Evolutionary conservation across 2,329 filamentous ascomycete species (phyloP).

Genomic region (Microcera coccophila): DNA sequence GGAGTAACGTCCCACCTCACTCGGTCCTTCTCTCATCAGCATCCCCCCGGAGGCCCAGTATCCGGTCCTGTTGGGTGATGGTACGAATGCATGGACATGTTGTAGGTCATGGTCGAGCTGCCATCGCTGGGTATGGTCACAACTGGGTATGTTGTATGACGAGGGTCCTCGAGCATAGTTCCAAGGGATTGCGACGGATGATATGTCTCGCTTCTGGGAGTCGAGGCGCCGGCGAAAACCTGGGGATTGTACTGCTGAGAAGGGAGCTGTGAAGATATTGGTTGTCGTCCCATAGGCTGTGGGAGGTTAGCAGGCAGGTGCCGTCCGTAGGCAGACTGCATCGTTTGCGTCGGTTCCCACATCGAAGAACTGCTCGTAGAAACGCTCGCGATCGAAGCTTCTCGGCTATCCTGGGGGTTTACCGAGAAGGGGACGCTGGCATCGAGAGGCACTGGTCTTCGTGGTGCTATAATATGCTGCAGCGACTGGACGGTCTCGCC

Average conservation of each 20-base stretch:
- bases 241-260: conserved; percentile 22
- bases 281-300: conserved; percentile 17
- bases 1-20: conserved; percentile 5
- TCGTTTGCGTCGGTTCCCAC: conserved; percentile 31
- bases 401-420: conserved; percentile 31
- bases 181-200: conserved; percentile 17
- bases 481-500: conserved; percentile 31
- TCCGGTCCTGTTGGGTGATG: conserved; percentile 16
- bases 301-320: conserved; percentile 23
- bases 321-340: conserved; percentile 26
- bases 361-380: conserved; percentile 31
- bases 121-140: conserved; percentile 17
- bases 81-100: conserved; percentile 23
- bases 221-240: conserved; percentile 16
- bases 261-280: conserved; percentile 21
- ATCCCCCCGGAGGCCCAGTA: conserved; percentile 19
- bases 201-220: conserved; percentile 21
- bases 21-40: conserved; percentile 18
- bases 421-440: conserved; percentile 25
- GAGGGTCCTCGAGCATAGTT: conserved; percentile 22
- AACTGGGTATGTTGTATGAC: conserved; percentile 19
- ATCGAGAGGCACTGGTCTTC: conserved; percentile 31
- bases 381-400: conserved; percentile 32
- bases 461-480: conserved; percentile 37
- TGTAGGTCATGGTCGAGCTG: conserved; percentile 23